Conservation (phyloP, 2,329 filamentous ascomycete genomes). For the Phialophora tarda region DNA sequence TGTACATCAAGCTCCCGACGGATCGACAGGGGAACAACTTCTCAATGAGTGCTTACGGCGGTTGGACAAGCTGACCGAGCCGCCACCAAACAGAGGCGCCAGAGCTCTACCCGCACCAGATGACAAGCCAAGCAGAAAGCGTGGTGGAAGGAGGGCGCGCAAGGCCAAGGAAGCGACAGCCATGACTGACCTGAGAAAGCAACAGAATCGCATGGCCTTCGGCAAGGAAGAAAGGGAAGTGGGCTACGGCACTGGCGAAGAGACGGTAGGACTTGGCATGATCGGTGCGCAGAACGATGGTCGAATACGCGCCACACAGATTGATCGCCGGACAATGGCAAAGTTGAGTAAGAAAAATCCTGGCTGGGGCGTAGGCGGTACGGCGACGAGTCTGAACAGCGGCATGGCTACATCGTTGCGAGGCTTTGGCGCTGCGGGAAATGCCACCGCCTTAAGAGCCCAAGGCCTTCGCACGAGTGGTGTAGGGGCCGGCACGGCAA, state of each 20-base stretch:
- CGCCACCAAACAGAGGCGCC: constrained; percentile 84
- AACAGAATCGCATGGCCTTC: constrained; percentile 94
- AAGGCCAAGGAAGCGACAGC: constrained; percentile 97
- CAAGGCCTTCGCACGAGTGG: constrained; percentile 81
- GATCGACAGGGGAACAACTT: constrained; percentile 80
- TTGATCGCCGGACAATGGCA: constrained; percentile 90
- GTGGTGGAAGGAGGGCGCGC: constrained; percentile 84
- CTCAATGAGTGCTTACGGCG: constrained; percentile 82
- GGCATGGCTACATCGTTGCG: constrained; percentile 78
- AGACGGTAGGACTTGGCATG: constrained; percentile 90
- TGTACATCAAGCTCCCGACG: constrained; percentile 79
- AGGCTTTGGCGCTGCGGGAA: constrained; percentile 66
- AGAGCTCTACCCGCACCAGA: constrained; percentile 90
- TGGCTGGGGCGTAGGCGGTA: constrained; percentile 74
- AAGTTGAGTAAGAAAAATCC: constrained; percentile 95
- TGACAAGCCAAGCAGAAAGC: constrained; percentile 91
- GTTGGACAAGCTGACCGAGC: constrained; percentile 90
- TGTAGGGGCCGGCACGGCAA: constrained; percentile 81
- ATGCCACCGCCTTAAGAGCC: constrained; percentile 71
- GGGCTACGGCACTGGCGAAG: constrained; percentile 84
- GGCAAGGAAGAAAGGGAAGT: constrained; percentile 94
- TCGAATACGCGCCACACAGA: constrained; percentile 83
- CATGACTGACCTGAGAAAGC: constrained; percentile 95
- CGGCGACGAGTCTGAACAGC: constrained; percentile 62
- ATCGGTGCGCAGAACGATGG: constrained; percentile 87